phyloP scores from a whole-genome alignment of 768 basidiomycete species.

The Leucocoprinus leucothites region DNA sequence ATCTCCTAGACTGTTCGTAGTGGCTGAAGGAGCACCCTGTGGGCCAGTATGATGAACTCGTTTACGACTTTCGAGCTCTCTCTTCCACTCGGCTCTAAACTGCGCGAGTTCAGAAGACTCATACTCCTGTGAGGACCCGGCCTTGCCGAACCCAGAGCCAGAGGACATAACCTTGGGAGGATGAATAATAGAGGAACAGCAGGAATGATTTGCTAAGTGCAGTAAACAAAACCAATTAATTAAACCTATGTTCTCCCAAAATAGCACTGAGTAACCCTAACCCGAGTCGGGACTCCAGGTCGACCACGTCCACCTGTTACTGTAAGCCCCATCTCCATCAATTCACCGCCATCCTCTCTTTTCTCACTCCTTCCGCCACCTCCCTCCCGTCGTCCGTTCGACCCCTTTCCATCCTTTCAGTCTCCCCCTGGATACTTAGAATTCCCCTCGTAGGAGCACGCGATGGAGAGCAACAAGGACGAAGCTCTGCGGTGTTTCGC shows the following conservation, averaged over 20 bases:
- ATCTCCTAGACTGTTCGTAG: no score
- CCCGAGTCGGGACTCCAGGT: constrained; percentile 2
- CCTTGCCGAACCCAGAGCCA: background rate
- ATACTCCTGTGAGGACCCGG: constrained; percentile 21
- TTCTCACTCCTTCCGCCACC: constrained; percentile 3
- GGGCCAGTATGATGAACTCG: constrained; percentile 4
- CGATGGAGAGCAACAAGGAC: constrained; percentile 87
- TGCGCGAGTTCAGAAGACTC: constrained; percentile 61
- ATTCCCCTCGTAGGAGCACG: no score
- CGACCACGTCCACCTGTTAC: constrained; percentile 13
- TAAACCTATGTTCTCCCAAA: no score
- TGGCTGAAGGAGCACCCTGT: no score
- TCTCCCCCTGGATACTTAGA: no score
- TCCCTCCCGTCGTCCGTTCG: background rate
- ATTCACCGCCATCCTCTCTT: constrained; percentile 1
- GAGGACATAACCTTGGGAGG: background rate
- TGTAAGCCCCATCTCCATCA: constrained; percentile 7
- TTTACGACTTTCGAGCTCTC: constrained; percentile 51
- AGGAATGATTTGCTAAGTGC: no score
- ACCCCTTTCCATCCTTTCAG: background rate
- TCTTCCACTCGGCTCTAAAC: constrained; percentile 75
- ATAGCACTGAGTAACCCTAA: constrained; percentile 15
- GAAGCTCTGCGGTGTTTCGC: constrained; percentile 80
- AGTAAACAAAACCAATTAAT: no score
- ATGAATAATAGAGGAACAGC: background rate